Base-by-base conservation (phyloP, 306 rosid genomes). In the Chamaecrista fasciculata region DNA sequence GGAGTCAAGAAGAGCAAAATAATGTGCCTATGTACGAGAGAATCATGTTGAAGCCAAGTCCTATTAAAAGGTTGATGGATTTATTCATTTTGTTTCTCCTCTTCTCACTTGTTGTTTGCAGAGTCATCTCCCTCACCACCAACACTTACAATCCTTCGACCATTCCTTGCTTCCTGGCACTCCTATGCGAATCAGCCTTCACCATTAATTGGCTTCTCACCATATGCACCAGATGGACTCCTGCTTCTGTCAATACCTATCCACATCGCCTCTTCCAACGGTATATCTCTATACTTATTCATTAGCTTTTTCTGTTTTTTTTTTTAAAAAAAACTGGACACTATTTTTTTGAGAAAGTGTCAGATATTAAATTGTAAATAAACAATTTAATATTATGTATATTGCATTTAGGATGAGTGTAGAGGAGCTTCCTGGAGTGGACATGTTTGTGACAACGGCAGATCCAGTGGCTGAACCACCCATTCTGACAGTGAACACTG, bases 401-500 rank as follows among this genome's bases (percentile, higher is more conserved):
- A n/a, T n/a, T n/a, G n/a, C n/a, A n/a, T n/a, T n/a, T n/a, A n/a
- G n/a, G n/a, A n/a, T n/a, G n/a, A n/a, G n/a, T n/a, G n/a, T n/a
- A n/a, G n/a, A n/a, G n/a, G 90, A 84, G 59, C 80, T 86, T 66
- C 96, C 96, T 0, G 2, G 76, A 0, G 85, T 89, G 14, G 96
- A 89, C 31, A 8, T 80, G 74, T 84, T 86, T 50, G 90, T 89
- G 71, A 89, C 96, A 24, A 89, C 96, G 7, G 90, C 92, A 19
- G 85, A 89, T 2, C 61, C 76, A 1, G 72, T 28, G 44, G 55
- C 82, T 1, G 96, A 89, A 63, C 92, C 92, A 34, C 86, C 96
- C 1, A 79, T 89, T 0, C 49, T 89, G 2, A 84, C 92, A 10
- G 34, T 84, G 66, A 89, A 89, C 77, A 89, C 90, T 0, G 92